phyloP scores from a whole-genome alignment of 2,329 filamentous ascomycete species.

The Diaporthe velutina region DNA sequence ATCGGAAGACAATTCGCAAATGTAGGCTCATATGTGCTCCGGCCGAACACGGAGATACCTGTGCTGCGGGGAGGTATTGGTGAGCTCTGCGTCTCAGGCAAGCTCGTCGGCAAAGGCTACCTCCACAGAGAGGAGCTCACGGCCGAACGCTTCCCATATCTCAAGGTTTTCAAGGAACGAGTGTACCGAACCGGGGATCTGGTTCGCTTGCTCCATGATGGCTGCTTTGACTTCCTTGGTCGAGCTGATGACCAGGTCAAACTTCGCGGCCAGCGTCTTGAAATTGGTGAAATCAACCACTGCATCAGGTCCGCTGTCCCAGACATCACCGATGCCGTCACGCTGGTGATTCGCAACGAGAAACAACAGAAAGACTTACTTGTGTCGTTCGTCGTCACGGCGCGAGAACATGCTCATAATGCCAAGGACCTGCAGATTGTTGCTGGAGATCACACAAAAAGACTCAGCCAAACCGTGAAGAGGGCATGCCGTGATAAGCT shows the following conservation, averaged over 20 bases:
- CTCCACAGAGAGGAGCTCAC: slow-evolving; percentile 85
- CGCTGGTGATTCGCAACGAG: slow-evolving; percentile 79
- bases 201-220: slow-evolving; percentile 83
- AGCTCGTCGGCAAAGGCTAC: slow-evolving; percentile 90
- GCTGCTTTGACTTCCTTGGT: slow-evolving; percentile 88
- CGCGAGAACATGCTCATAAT: neutral
- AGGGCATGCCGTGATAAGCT: slow-evolving; percentile 77
- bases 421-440: slow-evolving; percentile 44
- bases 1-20: slow-evolving; percentile 91
- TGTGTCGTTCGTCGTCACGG: slow-evolving; percentile 76
- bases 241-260: slow-evolving; percentile 94
- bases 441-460: slow-evolving; percentile 50
- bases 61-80: slow-evolving; percentile 85
- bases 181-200: slow-evolving; percentile 93
- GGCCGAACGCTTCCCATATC: slow-evolving; percentile 77
- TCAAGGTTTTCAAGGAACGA: slow-evolving; percentile 68
- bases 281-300: slow-evolving; percentile 92
- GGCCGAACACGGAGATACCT: slow-evolving; percentile 75
- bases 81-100: slow-evolving; percentile 89
- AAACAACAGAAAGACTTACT: slow-evolving; percentile 85
- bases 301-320: slow-evolving; percentile 74
- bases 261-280: slow-evolving; percentile 87
- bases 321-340: slow-evolving; percentile 77
- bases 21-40: slow-evolving; percentile 85
- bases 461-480: slow-evolving; percentile 61